Evolutionary conservation across 495 filamentous ascomycete genomes (phyloP), one percentile per base, ranked within the genome.

Genomic region (Neurospora tetraspora): DNA sequence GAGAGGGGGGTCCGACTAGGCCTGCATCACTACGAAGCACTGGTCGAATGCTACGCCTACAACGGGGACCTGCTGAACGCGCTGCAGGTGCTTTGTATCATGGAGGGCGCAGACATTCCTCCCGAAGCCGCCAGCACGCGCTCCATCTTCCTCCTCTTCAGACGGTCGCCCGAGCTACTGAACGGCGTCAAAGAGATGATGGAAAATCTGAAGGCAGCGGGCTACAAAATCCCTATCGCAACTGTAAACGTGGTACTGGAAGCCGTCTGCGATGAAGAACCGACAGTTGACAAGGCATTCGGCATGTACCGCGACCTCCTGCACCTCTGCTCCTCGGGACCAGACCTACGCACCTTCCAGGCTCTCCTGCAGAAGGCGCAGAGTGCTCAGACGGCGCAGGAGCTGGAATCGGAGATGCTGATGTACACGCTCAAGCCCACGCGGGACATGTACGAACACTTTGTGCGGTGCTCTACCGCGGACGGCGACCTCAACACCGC

Each of bases 381-480:
- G 3, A 77, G 78, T n/a, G 87, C 86, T 70, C 85, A 87, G 69
- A 78, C 85, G 1, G 90, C 89, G 70, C 89, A 90, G 81, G 93
- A 93, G 76, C 75, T 96, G 1, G 86, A 90, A 18, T 84, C 86
- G 18, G 94, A 97, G 78, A 94, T 97, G 90, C 81, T 87, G 1
- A 85, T 87, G 27, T 83, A 91, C 45, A 82, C 83, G 10, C 80
- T 95, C 38, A 75, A 83, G 23, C 90, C 93, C 1, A 83, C 91
- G 70, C 75, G 78, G 20, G 74, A 83, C 47, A 93, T 91, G 3
- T 93, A 92, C 76, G 91, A 95, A 74, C 82, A 86, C 37, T 77
- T 96, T 20, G 88, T 95, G 45, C 80, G 91, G 23, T 86, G 91
- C 72, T 93, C 91, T 76, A 74, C 91, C 18, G 77, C 82, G 18